Conservation (phyloP, 345 rosid genomes). For the Barbarea vulgaris region DNA sequence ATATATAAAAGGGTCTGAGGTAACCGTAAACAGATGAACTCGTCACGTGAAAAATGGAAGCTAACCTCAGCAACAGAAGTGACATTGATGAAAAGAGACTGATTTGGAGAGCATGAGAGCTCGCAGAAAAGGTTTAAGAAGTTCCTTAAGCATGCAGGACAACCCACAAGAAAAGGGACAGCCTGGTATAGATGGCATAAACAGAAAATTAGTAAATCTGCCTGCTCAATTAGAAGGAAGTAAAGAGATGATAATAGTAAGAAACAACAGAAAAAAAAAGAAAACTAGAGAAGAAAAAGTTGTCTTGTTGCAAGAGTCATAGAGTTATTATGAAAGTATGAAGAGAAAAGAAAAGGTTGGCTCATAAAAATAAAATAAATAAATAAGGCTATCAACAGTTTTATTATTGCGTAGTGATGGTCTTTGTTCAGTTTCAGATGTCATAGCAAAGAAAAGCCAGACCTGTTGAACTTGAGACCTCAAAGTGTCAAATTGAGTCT, state of each 20-base stretch:
- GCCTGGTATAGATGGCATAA: constrained; percentile 54
- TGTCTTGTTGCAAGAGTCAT: constrained; percentile 3
- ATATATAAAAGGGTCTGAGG: constrained; percentile 15
- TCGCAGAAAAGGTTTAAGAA: constrained; percentile 93
- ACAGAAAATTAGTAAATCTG: constrained; percentile 8
- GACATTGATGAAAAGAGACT: constrained; percentile 90
- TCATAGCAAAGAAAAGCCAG: constrained; percentile 12
- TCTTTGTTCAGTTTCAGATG: constrained; percentile 14
- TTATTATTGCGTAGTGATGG: neutral
- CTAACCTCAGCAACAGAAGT: constrained; percentile 82
- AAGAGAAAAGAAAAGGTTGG: neutral
- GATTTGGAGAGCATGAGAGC: constrained; percentile 91
- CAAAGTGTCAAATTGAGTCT: constrained; percentile 82
- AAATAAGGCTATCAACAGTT: neutral
- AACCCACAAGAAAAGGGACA: constrained; percentile 92
- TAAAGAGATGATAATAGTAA: constrained; percentile 17
- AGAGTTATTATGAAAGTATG: constrained; percentile 2
- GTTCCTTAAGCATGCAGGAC: constrained; percentile 99
- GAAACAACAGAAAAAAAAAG: neutral
- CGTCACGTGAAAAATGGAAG: constrained; percentile 9
- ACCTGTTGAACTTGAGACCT: constrained; percentile 95
- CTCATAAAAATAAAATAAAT: neutral
- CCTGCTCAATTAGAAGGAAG: neutral
- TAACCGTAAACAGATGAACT: neutral
- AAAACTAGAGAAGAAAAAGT: constrained; percentile 8